Percentiles rank a stretch among this genome's conserved stretches.
Conservation (phyloP, 352 stramenopile genomes). For the Peronospora destructor region DNA sequence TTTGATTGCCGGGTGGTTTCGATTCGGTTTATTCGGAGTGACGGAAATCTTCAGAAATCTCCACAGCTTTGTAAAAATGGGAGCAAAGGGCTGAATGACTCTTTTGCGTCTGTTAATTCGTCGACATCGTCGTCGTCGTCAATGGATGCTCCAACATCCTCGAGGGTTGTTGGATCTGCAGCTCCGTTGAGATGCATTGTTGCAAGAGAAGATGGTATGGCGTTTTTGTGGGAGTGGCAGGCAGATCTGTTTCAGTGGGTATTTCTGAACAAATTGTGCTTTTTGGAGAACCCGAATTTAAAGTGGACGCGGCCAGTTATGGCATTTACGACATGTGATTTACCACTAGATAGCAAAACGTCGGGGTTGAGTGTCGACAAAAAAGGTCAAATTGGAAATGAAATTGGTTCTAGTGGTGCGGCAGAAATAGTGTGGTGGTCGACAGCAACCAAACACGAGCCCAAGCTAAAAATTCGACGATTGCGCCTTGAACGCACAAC, state of each 20-base stretch:
- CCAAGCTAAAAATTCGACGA: constrained; percentile 59
- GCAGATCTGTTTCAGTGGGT: constrained; percentile 71
- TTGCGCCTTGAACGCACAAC: constrained; percentile 63
- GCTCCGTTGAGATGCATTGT: constrained; percentile 60
- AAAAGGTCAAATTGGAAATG: constrained; percentile 3
- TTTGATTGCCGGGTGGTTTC: constrained; percentile 67
- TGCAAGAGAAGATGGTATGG: constrained; percentile 68
- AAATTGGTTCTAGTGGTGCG: constrained; percentile 20
- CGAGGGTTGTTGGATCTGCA: constrained; percentile 10
- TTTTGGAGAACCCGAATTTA: constrained; percentile 78
- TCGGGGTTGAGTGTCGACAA: not conserved
- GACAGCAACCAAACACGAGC: constrained; percentile 48
- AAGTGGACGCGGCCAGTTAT: constrained; percentile 68
- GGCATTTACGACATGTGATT: constrained; percentile 45
- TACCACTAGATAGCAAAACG: constrained; percentile 22
- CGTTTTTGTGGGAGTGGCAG: constrained; percentile 82
- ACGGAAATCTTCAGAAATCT: constrained; percentile 1
- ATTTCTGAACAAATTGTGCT: constrained; percentile 77
- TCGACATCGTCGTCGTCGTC: constrained; percentile 13
- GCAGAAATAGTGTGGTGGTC: constrained; percentile 77
- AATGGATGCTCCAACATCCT: not conserved
- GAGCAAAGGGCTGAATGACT: constrained; percentile 12
- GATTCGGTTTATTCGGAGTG: constrained; percentile 49
- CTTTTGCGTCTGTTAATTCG: constrained; percentile 7
- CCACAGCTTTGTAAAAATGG: constrained; percentile 8